Conservation (phyloP, 2,329 filamentous ascomycete genomes). For the Arthrobotrys iridis region DNA sequence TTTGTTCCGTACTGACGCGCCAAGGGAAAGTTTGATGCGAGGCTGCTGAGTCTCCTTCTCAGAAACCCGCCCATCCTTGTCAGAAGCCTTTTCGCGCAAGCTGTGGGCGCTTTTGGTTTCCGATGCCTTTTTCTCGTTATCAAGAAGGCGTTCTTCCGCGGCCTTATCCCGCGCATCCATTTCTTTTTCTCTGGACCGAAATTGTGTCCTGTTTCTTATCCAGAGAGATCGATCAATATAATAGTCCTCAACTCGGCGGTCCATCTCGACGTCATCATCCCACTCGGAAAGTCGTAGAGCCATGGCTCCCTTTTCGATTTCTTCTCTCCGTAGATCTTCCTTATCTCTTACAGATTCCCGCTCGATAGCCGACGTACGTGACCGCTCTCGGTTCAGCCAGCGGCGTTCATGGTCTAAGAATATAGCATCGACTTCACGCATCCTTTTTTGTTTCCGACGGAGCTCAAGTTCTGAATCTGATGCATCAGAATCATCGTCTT, state of each 20-base stretch:
- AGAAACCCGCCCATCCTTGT: constrained; percentile 15
- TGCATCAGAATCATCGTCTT: constrained; percentile 87
- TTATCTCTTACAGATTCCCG: constrained; percentile 83
- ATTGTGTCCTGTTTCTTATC: constrained; percentile 80
- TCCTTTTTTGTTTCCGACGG: constrained; percentile 75
- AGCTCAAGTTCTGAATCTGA: constrained; percentile 86
- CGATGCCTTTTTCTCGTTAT: constrained; percentile 70
- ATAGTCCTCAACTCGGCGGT: constrained; percentile 78
- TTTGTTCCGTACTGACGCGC: constrained; percentile 82
- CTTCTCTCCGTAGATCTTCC: constrained; percentile 74
- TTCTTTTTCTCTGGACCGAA: constrained; percentile 76
- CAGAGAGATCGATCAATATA: constrained; percentile 87
- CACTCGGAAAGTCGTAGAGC: constrained; percentile 80
- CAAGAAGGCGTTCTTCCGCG: constrained; percentile 76
- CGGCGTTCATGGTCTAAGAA: constrained; percentile 87
- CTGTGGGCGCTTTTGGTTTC: constrained; percentile 62
- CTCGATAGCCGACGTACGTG: constrained; percentile 82
- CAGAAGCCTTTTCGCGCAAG: constrained; percentile 26
- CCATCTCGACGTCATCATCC: constrained; percentile 86
- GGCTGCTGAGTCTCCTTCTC: constrained; percentile 61
- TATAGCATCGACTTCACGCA: constrained; percentile 79
- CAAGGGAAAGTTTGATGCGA: constrained; percentile 84
- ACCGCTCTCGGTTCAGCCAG: constrained; percentile 89
- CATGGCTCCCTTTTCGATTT: constrained; percentile 73
- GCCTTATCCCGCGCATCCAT: constrained; percentile 84